Conservation (phyloP, 129 eudicot species). For the Sambucus nigra region DNA sequence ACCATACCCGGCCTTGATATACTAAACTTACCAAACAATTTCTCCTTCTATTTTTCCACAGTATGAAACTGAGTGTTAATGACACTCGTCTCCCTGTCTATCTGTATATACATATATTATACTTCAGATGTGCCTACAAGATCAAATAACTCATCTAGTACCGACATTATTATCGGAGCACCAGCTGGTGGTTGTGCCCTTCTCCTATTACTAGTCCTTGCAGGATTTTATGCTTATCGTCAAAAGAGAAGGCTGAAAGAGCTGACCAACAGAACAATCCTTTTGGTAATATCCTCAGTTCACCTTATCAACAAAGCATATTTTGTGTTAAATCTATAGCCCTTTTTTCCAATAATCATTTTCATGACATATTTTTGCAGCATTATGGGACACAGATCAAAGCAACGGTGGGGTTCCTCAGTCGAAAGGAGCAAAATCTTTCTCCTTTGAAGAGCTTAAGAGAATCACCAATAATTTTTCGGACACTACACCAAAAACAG, state of each 20-base stretch:
- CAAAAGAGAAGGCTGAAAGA: constrained; percentile 69
- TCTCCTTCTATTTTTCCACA: no score
- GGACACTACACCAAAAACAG: no score
- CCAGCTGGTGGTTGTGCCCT: constrained; percentile 60
- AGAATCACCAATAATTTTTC: constrained; percentile 64
- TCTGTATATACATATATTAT: neutral
- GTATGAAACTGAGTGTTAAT: no score
- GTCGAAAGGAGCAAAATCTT: constrained; percentile 62
- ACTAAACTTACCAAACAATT: no score
- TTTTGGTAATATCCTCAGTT: constrained; percentile 35
- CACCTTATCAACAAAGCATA: neutral
- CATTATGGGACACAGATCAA: constrained; percentile 60
- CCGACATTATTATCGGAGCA: constrained; percentile 48
- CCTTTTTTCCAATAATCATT: neutral
- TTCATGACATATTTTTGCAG: constrained; percentile 32
- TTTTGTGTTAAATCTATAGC: neutral
- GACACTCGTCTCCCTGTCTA: constrained; percentile 5
- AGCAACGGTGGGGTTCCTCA: constrained; percentile 56
- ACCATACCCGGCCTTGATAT: constrained; percentile 59
- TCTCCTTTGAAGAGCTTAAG: constrained; percentile 69
- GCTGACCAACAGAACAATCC: constrained; percentile 48
- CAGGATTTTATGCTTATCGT: constrained; percentile 58
- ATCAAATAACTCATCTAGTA: constrained; percentile 34
- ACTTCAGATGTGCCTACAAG: constrained; percentile 21
- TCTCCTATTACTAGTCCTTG: constrained; percentile 40